Percentiles rank a stretch among this genome's conserved stretches.
Conservation (phyloP, 2,329 filamentous ascomycete genomes). For the Trichoderma aggressivum region DNA sequence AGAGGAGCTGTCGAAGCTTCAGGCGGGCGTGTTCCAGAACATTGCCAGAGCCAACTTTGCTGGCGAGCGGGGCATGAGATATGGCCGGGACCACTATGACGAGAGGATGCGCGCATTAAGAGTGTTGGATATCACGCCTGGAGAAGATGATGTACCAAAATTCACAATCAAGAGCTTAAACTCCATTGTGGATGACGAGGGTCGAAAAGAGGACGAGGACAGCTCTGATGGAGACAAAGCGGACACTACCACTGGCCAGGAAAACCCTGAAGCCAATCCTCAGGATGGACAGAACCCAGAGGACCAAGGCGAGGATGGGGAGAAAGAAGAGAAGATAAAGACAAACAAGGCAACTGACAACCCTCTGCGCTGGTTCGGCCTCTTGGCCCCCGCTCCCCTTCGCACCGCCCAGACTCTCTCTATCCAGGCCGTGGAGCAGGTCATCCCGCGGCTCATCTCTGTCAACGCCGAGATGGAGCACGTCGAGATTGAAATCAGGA, state of each 20-base stretch:
- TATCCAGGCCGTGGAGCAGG: slow-evolving; percentile 50
- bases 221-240: not conserved
- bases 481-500: slow-evolving; percentile 67
- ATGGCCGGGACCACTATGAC: slow-evolving; percentile 70
- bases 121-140: slow-evolving; percentile 33
- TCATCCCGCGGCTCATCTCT: slow-evolving; percentile 56
- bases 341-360: slow-evolving; percentile 20
- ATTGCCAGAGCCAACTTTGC: slow-evolving; percentile 75
- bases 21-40: slow-evolving; percentile 54
- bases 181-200: slow-evolving; percentile 11
- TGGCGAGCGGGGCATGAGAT: slow-evolving; percentile 59
- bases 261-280: not conserved
- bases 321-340: slow-evolving; percentile 17
- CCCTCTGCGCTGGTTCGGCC: slow-evolving; percentile 58
- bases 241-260: not conserved
- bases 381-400: slow-evolving; percentile 51
- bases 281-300: not conserved
- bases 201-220: slow-evolving; percentile 10
- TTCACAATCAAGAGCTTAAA: not conserved
- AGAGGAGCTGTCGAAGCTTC: slow-evolving; percentile 48
- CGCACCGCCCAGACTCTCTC: slow-evolving; percentile 59
- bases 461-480: slow-evolving; percentile 58
- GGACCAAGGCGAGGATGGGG: slow-evolving; percentile 4
- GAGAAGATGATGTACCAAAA: not conserved
- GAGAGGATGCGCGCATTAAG: slow-evolving; percentile 65